Evolutionary conservation across 2,329 filamentous ascomycete genomes (phyloP), one percentile per base, ranked within the genome.

Genomic region (Penicillium sp.): DNA sequence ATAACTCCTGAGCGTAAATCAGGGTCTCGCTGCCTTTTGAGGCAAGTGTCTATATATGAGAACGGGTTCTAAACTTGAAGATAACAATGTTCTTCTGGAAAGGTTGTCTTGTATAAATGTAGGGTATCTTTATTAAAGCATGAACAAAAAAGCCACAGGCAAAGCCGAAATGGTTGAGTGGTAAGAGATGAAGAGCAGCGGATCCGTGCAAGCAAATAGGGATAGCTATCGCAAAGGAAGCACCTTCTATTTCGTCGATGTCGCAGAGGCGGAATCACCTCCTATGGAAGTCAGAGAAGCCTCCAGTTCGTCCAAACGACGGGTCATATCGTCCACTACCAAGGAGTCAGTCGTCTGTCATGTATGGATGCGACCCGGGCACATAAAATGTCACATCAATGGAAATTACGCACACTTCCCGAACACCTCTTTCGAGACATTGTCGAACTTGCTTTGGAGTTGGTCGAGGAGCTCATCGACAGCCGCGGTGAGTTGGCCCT

Each of bases 291-390:
- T 78, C 39, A 95, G 76, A 12, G 85, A 84, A 23, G 86, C 78
- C 68, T 95, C 91, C 9, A 96, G 78, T 50, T 84, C 89, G 66
- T 96, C 91, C 20, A 96, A 74, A 24, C 91, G 82, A 53, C 86
- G 80, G 12, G 88, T 87, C 90, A 96, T 95, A 56, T 95, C 90
- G 65, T 95, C 91, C 87, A 96, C 90, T 95, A 53, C 24, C 45
- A 18, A n/a, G 7, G 12, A 6, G 42, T 35, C n/a, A 42, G 45
- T 47, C 31, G 31, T 23, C 42, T 6, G 12, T 27, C n/a, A 12
- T 27, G 28, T 15, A 41, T 37, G 2, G 9, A 42, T 15, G 12
- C 13, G 24, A 6, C 37, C 6, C 29, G 23, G 23, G 20, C 13
- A 10, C 1, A 12, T 28, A 15, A 9, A 9, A 13, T 8, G 15